Evolutionary conservation across 805 yeast genomes (phyloP), one percentile per base, ranked within the genome.

Genomic region (Metschnikowia koreensis): DNA sequence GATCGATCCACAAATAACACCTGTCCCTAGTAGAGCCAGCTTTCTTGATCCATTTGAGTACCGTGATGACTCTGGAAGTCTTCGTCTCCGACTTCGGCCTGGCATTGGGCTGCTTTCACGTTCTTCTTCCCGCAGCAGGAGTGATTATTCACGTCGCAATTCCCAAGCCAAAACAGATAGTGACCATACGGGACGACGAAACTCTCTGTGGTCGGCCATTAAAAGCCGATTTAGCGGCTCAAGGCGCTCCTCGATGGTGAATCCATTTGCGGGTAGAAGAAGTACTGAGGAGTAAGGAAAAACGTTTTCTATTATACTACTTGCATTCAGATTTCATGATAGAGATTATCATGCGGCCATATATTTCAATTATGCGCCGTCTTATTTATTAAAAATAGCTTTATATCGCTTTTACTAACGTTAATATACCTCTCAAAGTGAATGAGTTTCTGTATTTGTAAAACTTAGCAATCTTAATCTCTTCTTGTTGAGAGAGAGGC

Each of bases 31-130:
- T 47, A 48, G 48, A 6, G 28, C 50, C 12, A 50, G 54, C 12
- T 40, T 53, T 12, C 46, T 53, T 22, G 53, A 53, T 38, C 57
- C 57, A 13, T 48, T 53, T 10, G 54, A 53, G 17, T 47, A 45
- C 22, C 42, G 39, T 9, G 51, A 40, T 27, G 44, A 50, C 29
- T 17, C 49, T 10, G 33, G 41, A 31, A 50, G 53, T 45, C 38
- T 49, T 16, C 13, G 39, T 12, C 49, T 38, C 17, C 36, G 43
- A n/a, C 15, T 28, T 9, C 17, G 36, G 17, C 38, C 42, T 12
- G 51, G 27, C 16, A 38, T 43, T 13, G 38, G 44, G 6, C 38
- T 38, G 34, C 44, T 11, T 29, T 37, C 41, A 10, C 33, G 40
- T 10, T 13, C 27, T 16, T 37, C 41, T 22, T 17, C 47, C 1